A percentile compares a stretch with the other conserved stretches of the same genome.
These are phyloP conservation scores for Insectozyma bohioensis DNA, from an alignment of 1,139 yeast species.

Conservation along the genomic window DNA sequence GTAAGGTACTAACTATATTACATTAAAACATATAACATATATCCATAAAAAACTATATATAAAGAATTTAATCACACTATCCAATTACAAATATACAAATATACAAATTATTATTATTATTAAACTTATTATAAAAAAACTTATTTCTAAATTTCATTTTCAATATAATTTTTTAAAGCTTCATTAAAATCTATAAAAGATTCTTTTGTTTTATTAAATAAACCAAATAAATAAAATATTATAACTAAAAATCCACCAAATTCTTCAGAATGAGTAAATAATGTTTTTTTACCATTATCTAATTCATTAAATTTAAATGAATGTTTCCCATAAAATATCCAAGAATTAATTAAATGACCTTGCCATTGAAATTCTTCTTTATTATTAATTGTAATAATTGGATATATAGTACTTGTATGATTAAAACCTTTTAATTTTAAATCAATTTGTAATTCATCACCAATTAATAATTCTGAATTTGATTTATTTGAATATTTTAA, in stretches of 20 bases:
- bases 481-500: constrained; percentile 13
- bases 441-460: constrained; percentile 17
- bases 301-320: constrained; percentile 13
- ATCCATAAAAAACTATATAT: no score
- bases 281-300: constrained; percentile 14
- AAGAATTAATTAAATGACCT: constrained; percentile 15
- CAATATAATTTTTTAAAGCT: constrained; percentile 15
- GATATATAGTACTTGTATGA: constrained; percentile 14
- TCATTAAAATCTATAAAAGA: constrained; percentile 14
- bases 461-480: constrained; percentile 9
- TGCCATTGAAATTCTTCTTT: constrained; percentile 15
- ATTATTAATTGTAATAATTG: constrained; percentile 11
- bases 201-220: constrained; percentile 12
- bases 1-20: no score
- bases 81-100: no score
- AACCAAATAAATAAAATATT: constrained; percentile 12
- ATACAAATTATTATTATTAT: no score
- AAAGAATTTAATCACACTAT: no score
- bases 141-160: no score
- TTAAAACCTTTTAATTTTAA: constrained; percentile 14
- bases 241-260: constrained; percentile 17
- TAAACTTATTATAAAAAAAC: no score
- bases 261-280: constrained; percentile 15
- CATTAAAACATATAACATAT: no score
- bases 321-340: constrained; percentile 17